Conservation (phyloP, 768 basidiomycete genomes). For the Lactifluus piperatus region DNA sequence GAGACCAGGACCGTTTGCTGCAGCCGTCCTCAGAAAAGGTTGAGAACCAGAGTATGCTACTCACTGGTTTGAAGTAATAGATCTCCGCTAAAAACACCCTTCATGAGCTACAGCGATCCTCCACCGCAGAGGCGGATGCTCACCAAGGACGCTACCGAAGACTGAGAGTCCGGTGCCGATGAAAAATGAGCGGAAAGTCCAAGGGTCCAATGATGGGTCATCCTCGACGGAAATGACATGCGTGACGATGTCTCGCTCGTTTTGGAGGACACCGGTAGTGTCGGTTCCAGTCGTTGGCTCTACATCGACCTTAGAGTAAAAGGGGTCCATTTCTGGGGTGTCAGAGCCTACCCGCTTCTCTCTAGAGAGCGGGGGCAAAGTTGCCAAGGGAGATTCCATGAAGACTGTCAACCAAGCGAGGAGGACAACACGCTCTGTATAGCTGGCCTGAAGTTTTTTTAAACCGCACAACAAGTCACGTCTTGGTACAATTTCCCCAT, state of each 20-base stretch:
- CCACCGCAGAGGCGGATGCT: background rate
- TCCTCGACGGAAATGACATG: slow-evolving; percentile 40
- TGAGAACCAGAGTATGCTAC: background rate
- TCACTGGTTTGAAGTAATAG: slow-evolving; percentile 52
- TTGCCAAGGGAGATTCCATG: background rate
- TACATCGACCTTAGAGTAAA: slow-evolving; percentile 23
- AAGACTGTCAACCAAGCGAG: background rate
- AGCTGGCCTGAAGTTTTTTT: background rate
- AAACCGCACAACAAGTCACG: background rate
- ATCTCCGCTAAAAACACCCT: slow-evolving; percentile 37
- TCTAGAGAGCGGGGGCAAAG: background rate
- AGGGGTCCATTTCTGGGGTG: background rate
- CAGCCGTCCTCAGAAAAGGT: background rate
- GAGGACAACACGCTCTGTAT: background rate
- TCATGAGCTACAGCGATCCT: background rate
- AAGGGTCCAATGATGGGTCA: slow-evolving; percentile 38
- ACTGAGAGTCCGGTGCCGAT: slow-evolving; percentile 39
- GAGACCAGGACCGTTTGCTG: slow-evolving; percentile 47
- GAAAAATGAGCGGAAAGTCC: slow-evolving; percentile 40
- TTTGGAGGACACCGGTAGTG: slow-evolving; percentile 33
- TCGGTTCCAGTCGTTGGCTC: slow-evolving; percentile 27
- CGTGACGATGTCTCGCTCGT: slow-evolving; percentile 41
- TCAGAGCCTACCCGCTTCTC: background rate
- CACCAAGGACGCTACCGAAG: slow-evolving; percentile 44
- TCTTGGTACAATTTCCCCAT: too few relatives aligned